Conservation (phyloP, 1,284 basidiomycete species). For the Cryptococcus jaspeensis region DNA sequence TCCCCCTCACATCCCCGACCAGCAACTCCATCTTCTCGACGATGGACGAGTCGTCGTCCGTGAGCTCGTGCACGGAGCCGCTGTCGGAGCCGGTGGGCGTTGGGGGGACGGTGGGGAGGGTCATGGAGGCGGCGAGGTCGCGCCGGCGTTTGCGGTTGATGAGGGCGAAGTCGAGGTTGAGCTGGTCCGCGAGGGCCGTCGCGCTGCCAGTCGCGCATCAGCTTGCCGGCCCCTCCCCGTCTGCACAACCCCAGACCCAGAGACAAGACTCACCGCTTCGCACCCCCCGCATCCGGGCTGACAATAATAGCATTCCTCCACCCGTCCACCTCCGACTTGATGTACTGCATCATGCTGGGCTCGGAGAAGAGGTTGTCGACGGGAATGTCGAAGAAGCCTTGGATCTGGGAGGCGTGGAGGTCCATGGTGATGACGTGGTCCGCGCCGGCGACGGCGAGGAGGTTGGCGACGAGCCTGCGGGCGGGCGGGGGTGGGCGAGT, state of each 20-base stretch:
- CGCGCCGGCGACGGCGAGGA: conserved; percentile 92
- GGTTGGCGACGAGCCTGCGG: conserved; percentile 76
- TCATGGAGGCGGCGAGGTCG: conserved; percentile 50
- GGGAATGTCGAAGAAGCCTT: conserved; percentile 99
- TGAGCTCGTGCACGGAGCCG: conserved; percentile 35
- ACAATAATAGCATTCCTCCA: conserved; percentile 93
- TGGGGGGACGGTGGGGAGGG: conserved; percentile 46
- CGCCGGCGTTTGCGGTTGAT: conserved; percentile 83
- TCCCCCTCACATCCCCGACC: conserved; percentile 93
- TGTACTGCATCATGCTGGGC: conserved; percentile 81
- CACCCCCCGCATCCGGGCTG: conserved; percentile 95
- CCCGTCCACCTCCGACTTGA: conserved; percentile 79
- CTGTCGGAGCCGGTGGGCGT: conserved; percentile 46
- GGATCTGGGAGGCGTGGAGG: conserved; percentile 96
- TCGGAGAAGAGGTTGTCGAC: conserved; percentile 95
- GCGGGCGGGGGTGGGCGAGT: background rate
- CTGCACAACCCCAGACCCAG: background rate
- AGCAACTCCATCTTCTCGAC: conserved; percentile 83
- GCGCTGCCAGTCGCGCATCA: no score
- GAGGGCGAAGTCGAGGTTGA: conserved; percentile 93
- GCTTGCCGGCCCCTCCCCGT: no score
- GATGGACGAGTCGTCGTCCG: conserved; percentile 44
- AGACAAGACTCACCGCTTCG: conserved; percentile 74
- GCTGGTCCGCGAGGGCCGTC: conserved; percentile 91
- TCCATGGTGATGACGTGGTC: conserved; percentile 99